These are phyloP conservation scores for Akanthomyces dipterigenus DNA, from an alignment of 2,329 filamentous ascomycete species.

Conservation along the genomic window DNA sequence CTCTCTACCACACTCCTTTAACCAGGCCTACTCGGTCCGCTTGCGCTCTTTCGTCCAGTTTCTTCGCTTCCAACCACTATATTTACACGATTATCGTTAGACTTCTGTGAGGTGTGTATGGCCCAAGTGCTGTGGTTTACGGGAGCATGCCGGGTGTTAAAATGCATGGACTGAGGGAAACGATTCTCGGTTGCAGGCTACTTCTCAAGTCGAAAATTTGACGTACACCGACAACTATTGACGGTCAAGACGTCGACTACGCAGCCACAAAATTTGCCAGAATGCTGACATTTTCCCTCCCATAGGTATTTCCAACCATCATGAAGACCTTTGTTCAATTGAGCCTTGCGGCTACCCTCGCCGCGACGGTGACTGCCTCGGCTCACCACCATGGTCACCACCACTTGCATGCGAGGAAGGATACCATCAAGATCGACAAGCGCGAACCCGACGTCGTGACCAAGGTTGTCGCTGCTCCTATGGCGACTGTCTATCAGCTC, in stretches of 20 bases:
- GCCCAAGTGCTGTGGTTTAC: too few species aligned
- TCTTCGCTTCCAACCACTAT: slow-evolving; percentile 19
- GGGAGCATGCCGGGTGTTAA: background rate
- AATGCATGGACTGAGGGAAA: background rate
- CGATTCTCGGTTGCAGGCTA: background rate
- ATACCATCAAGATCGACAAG: slow-evolving; percentile 34
- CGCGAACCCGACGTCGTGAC: slow-evolving; percentile 38
- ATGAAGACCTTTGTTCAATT: slow-evolving; percentile 20
- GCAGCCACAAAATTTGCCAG: too few species aligned
- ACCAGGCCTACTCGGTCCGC: slow-evolving; percentile 19
- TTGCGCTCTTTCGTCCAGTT: slow-evolving; percentile 26
- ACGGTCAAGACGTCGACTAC: background rate
- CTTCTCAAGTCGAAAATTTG: background rate
- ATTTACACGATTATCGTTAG: background rate
- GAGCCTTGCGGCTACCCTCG: slow-evolving; percentile 47
- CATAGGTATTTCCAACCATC: background rate
- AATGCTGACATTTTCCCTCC: background rate
- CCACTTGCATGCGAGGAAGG: slow-evolving; percentile 51
- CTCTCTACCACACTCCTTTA: slow-evolving; percentile 54
- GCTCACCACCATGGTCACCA: slow-evolving; percentile 56
- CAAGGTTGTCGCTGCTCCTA: slow-evolving; percentile 53
- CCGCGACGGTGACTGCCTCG: slow-evolving; percentile 48
- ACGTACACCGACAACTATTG: background rate
- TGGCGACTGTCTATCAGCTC: slow-evolving; percentile 65
- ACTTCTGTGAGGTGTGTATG: background rate